These are phyloP conservation scores for Nematocida ausubeli DNA, from an alignment of 371 early-diverging fungal genomes.

Conservation along the genomic window DNA sequence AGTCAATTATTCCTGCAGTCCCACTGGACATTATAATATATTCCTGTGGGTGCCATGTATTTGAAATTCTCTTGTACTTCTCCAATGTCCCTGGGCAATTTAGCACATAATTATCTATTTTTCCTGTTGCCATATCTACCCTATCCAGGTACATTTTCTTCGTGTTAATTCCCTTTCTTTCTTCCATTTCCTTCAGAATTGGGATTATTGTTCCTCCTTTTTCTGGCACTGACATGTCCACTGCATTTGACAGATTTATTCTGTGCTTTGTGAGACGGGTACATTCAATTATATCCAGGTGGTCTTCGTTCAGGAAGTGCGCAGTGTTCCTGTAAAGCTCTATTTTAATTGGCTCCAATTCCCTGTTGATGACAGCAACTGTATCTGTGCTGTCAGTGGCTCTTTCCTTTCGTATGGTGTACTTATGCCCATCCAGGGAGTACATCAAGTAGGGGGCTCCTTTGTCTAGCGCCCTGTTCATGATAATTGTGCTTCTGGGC, in stretches of 20 bases:
- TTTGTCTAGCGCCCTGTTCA: slow-evolving; percentile 17
- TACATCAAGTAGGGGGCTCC: slow-evolving; percentile 39
- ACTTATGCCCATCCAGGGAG: slow-evolving; percentile 25
- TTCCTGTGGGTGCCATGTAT: slow-evolving; percentile 52
- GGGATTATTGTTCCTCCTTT: background rate
- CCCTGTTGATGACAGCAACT: background rate
- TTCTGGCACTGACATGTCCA: slow-evolving; percentile 37
- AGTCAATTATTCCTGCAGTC: background rate
- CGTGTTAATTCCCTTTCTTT: background rate
- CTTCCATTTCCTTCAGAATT: slow-evolving; percentile 14
- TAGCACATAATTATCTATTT: slow-evolving; percentile 12
- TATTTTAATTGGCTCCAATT: slow-evolving; percentile 21
- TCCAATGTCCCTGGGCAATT: background rate
- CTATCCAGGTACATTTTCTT: slow-evolving; percentile 14
- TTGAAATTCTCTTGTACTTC: background rate
- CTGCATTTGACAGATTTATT: background rate
- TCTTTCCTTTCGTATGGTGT: slow-evolving; percentile 32
- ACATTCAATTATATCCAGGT: slow-evolving; percentile 12
- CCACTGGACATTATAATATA: background rate
- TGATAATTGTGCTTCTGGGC: background rate
- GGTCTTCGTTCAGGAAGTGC: background rate
- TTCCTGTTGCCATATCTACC: slow-evolving; percentile 24
- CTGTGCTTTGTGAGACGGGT: background rate
- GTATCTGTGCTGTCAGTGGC: slow-evolving; percentile 2
- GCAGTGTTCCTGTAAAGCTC: slow-evolving; percentile 5